These are phyloP conservation scores for Cardamine resedifolia DNA, from an alignment of 345 rosid species.

Conservation along the genomic window DNA sequence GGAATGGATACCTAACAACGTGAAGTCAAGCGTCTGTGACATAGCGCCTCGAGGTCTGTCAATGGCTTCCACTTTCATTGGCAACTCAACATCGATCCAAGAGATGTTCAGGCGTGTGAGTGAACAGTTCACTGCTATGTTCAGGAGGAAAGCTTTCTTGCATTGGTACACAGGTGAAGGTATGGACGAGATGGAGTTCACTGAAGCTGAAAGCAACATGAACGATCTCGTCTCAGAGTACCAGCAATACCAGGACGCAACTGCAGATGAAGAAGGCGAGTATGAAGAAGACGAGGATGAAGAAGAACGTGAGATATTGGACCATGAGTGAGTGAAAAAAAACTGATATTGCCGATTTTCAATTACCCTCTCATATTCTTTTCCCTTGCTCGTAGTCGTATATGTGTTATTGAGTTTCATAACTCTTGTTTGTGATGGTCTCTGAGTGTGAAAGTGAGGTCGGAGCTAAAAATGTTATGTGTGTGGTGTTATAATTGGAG, in stretches of 20 bases:
- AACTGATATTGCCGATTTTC: neutral
- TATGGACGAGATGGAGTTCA: constrained; percentile 86
- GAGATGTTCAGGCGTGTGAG: constrained; percentile 88
- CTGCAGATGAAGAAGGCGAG: constrained; percentile 73
- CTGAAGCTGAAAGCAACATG: constrained; percentile 85
- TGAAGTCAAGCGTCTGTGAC: constrained; percentile 80
- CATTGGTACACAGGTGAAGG: constrained; percentile 89
- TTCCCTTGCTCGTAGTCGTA: neutral
- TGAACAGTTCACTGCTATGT: constrained; percentile 88
- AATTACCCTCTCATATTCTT: neutral
- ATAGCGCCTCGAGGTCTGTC: constrained; percentile 76
- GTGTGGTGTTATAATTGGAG: constrained; percentile 12
- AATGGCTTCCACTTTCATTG: constrained; percentile 76
- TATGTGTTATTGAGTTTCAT: constrained; percentile 24
- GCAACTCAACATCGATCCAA: constrained; percentile 77
- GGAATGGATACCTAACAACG: constrained; percentile 85
- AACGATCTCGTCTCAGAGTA: constrained; percentile 77
- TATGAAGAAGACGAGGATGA: constrained; percentile 60
- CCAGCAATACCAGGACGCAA: constrained; percentile 83
- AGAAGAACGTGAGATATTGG: constrained; percentile 38
- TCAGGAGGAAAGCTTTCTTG: constrained; percentile 87
- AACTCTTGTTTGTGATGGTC: constrained; percentile 29
- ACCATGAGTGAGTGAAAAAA: constrained; percentile 28
- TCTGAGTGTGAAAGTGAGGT: constrained; percentile 32
- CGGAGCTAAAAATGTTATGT: neutral